Conservation (phyloP, 2,329 filamentous ascomycete genomes). For the Sporothrix curviconia region DNA sequence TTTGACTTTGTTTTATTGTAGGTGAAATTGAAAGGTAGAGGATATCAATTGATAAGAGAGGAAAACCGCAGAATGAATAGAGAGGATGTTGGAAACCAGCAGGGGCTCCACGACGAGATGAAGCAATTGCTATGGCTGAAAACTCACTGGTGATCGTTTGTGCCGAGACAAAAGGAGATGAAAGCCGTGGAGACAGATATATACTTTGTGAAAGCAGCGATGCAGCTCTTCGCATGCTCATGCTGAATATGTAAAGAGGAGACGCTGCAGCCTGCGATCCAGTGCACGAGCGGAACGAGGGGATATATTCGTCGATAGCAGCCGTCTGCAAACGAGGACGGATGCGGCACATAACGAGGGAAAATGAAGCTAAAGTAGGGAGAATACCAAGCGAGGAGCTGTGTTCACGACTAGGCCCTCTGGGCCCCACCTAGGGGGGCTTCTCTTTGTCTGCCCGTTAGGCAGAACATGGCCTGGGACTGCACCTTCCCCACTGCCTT, state of each 20-base stretch:
- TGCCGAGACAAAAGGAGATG: not conserved
- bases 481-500: not conserved
- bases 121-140: not conserved
- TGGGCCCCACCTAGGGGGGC: too few species aligned
- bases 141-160: not conserved
- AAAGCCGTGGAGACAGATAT: constrained; percentile 1
- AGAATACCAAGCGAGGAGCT: not conserved
- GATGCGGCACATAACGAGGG: not conserved
- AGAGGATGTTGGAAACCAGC: too few species aligned
- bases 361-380: constrained; percentile 6
- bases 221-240: not conserved
- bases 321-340: too few species aligned
- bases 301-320: too few species aligned
- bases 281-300: too few species aligned
- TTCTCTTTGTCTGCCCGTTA: not conserved
- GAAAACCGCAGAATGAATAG: too few species aligned
- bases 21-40: too few species aligned
- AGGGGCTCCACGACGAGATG: too few species aligned
- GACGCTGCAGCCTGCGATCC: constrained; percentile 9
- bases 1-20: too few species aligned
- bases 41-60: too few species aligned
- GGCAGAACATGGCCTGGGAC: constrained; percentile 1
- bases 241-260: not conserved
- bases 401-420: not conserved
- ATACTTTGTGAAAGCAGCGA: not conserved